Evolutionary conservation across 176 grass and related monocot species (phyloP).

Genomic region (Musa acuminata): DNA sequence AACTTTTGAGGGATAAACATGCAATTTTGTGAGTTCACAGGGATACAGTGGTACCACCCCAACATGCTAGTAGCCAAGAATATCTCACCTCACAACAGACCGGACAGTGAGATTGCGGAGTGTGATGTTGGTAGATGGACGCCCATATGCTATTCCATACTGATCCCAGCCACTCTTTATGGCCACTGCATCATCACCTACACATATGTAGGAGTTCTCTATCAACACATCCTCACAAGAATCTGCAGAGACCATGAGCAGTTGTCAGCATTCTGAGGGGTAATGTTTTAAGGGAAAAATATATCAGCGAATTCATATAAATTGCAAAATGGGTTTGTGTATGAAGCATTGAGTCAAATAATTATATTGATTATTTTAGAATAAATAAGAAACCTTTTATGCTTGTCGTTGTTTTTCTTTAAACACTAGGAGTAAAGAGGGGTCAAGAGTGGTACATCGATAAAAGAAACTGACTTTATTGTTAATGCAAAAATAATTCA

Average conservation of each 20-base stretch:
- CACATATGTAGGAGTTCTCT: constrained; percentile 19
- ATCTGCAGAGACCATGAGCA: constrained; percentile 13
- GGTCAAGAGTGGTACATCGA: not conserved
- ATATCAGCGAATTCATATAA: not conserved
- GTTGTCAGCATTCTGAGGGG: not conserved
- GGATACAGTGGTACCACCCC: not conserved
- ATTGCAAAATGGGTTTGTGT: not conserved
- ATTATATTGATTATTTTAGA: not conserved
- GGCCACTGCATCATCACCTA: constrained; percentile 13
- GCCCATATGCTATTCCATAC: constrained; percentile 12
- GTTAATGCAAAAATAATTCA: not conserved
- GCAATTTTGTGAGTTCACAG: not conserved
- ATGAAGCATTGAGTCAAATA: not conserved
- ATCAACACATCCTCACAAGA: constrained; percentile 16
- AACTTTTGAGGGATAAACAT: not conserved
- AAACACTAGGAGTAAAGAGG: not conserved
- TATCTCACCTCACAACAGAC: constrained; percentile 10
- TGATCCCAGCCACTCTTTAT: constrained; percentile 23
- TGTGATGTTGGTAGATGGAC: constrained; percentile 10
- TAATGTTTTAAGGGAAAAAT: not conserved
- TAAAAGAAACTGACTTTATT: not conserved
- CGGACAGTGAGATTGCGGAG: constrained; percentile 16
- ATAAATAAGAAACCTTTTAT: not conserved
- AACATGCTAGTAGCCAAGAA: not conserved
- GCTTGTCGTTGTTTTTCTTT: not conserved